Evolutionary conservation across 2,329 filamentous ascomycete genomes (phyloP).

Genomic region (Emydomyces testavorans): DNA sequence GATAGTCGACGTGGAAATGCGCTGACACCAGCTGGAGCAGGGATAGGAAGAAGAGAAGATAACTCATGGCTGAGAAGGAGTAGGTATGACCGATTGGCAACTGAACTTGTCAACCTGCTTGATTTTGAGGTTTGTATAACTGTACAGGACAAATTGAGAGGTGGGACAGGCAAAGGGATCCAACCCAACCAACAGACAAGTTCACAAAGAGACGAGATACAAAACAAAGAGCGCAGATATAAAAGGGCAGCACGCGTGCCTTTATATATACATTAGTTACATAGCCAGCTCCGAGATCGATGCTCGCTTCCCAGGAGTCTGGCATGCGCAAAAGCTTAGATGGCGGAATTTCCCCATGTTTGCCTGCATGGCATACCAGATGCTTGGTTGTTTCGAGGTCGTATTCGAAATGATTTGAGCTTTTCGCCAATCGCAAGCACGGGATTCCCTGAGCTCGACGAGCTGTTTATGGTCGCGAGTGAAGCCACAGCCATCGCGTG

Average conservation of each 20-base stretch:
- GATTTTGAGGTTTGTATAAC: no score
- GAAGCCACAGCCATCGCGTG: not conserved
- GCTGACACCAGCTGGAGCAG: conserved; percentile 16
- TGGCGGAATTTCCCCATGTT: not conserved
- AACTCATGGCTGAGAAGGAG: conserved; percentile 16
- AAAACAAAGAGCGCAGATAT: not conserved
- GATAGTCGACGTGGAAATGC: conserved; percentile 22
- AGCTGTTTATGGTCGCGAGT: no score
- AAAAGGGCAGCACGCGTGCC: not conserved
- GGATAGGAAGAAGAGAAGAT: conserved; percentile 25
- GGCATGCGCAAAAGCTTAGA: conserved; percentile 1
- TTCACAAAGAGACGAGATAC: not conserved
- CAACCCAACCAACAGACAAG: not conserved
- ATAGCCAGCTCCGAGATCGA: no score
- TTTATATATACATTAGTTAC: conserved; percentile 4
- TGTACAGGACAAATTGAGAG: no score
- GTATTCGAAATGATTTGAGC: not conserved
- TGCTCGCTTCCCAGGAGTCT: not conserved
- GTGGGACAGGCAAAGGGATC: no score
- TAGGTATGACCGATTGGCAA: not conserved
- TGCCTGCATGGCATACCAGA: not conserved
- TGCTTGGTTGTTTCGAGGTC: no score
- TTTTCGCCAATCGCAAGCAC: not conserved
- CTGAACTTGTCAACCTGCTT: no score
- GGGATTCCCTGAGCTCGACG: not conserved